These are phyloP conservation scores for Globisporangium paddicum DNA, from an alignment of 352 stramenopile genomes.

Conservation along the genomic window DNA sequence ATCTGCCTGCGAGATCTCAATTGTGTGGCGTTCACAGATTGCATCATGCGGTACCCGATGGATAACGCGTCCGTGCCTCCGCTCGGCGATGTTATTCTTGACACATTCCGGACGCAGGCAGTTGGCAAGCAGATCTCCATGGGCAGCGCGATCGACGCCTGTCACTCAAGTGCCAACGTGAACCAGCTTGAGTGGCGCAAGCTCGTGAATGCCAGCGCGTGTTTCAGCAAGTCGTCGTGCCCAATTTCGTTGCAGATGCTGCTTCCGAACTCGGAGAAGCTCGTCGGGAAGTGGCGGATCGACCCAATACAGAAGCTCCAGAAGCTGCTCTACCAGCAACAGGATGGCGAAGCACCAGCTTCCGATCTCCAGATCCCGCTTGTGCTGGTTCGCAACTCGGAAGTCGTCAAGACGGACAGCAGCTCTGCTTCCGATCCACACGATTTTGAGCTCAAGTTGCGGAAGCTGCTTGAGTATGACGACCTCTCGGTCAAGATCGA, in stretches of 20 bases:
- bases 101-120: constrained; percentile 25
- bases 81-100: constrained; percentile 32
- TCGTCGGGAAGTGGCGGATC: constrained; percentile 38
- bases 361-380: constrained; percentile 17
- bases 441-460: constrained; percentile 23
- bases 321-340: constrained; percentile 35
- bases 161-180: constrained; percentile 23
- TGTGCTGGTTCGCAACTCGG: constrained; percentile 15
- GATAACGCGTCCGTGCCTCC: not conserved
- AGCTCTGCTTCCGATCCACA: constrained; percentile 15
- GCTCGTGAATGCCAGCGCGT: constrained; percentile 50
- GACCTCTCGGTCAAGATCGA: constrained; percentile 31
- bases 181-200: constrained; percentile 33
- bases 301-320: constrained; percentile 14
- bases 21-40: constrained; percentile 52
- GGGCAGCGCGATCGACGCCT: constrained; percentile 25
- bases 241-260: constrained; percentile 34
- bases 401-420: constrained; percentile 12
- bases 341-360: not conserved
- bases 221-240: constrained; percentile 37
- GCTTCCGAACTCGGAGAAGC: constrained; percentile 19
- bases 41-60: constrained; percentile 27
- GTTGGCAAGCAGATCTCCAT: constrained; percentile 27
- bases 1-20: constrained; percentile 42
- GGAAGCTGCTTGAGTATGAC: constrained; percentile 30